Evolutionary conservation across 768 basidiomycete genomes (phyloP).

Genomic region (Lentinus brumalis): DNA sequence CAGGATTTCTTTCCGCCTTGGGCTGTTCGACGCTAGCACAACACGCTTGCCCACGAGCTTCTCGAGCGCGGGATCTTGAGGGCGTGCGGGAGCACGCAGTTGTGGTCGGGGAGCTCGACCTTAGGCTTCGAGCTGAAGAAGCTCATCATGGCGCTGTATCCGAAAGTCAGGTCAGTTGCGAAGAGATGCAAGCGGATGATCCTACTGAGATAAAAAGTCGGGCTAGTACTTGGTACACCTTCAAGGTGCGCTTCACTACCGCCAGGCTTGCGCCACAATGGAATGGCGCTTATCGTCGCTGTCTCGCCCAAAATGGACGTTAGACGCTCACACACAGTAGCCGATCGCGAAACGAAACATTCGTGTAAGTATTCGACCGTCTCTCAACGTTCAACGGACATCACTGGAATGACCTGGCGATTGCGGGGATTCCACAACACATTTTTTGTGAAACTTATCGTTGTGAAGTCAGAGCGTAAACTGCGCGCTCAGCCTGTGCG

Average conservation of each 20-base stretch:
- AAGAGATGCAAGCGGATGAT: not conserved
- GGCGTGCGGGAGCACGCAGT: slow-evolving; percentile 61
- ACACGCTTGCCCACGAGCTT: slow-evolving; percentile 78
- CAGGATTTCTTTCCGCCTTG: slow-evolving; percentile 83
- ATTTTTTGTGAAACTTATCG: too few relatives aligned
- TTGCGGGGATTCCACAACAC: too few relatives aligned
- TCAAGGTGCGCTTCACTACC: not conserved
- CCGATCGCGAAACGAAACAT: too few relatives aligned
- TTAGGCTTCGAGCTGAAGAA: slow-evolving; percentile 24
- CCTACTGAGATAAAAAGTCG: not conserved
- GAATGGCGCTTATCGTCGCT: too few relatives aligned
- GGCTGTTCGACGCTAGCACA: slow-evolving; percentile 85
- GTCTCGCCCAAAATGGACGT: too few relatives aligned
- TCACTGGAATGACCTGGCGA: too few relatives aligned
- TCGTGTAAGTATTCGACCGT: too few relatives aligned
- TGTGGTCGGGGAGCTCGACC: slow-evolving; percentile 40
- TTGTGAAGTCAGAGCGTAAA: too few relatives aligned
- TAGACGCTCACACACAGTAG: too few relatives aligned
- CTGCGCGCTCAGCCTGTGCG: too few relatives aligned
- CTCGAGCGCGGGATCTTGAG: slow-evolving; percentile 57
- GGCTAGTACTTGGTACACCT: not conserved
- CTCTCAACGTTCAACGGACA: too few relatives aligned
- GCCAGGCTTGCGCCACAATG: not conserved
- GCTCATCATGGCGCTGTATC: slow-evolving; percentile 18
- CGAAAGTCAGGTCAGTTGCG: not conserved